These are phyloP conservation scores for Scheffersomyces titani DNA, from an alignment of 1,139 yeast species.

Conservation along the genomic window DNA sequence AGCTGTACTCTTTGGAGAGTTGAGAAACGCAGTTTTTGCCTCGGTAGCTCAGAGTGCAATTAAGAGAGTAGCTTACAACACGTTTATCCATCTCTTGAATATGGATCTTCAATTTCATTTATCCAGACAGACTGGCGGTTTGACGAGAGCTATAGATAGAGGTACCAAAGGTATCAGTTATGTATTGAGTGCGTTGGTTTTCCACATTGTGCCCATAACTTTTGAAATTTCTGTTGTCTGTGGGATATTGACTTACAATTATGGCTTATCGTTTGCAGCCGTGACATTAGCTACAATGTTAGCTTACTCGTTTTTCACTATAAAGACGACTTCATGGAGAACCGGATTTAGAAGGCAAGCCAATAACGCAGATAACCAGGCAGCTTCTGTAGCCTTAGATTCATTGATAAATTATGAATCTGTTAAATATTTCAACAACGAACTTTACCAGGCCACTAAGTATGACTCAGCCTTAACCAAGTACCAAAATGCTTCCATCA, in stretches of 20 bases:
- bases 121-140: constrained; percentile 91
- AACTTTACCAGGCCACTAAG: constrained; percentile 71
- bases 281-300: constrained; percentile 87
- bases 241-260: constrained; percentile 89
- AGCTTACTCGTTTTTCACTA: constrained; percentile 83
- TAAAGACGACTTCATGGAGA: constrained; percentile 94
- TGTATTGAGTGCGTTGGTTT: constrained; percentile 92
- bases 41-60: constrained; percentile 95
- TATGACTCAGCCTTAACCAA: constrained; percentile 74
- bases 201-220: constrained; percentile 90
- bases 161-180: constrained; percentile 97
- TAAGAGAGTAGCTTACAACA: constrained; percentile 83
- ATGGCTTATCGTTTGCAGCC: constrained; percentile 86
- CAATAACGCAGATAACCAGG: constrained; percentile 90
- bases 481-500: constrained; percentile 81
- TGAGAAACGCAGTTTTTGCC: constrained; percentile 93
- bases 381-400: constrained; percentile 92
- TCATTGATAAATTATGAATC: constrained; percentile 93
- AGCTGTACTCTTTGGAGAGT: constrained; percentile 89
- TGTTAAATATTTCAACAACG: constrained; percentile 93
- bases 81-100: constrained; percentile 78
- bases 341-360: constrained; percentile 89
- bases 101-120: constrained; percentile 90
- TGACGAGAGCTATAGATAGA: constrained; percentile 93
- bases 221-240: constrained; percentile 92